Percentiles rank a stretch among this genome's conserved stretches.
Evolutionary conservation across 371 early-diverging fungal species (phyloP).

Genomic region (Rhizopus delemar): DNA sequence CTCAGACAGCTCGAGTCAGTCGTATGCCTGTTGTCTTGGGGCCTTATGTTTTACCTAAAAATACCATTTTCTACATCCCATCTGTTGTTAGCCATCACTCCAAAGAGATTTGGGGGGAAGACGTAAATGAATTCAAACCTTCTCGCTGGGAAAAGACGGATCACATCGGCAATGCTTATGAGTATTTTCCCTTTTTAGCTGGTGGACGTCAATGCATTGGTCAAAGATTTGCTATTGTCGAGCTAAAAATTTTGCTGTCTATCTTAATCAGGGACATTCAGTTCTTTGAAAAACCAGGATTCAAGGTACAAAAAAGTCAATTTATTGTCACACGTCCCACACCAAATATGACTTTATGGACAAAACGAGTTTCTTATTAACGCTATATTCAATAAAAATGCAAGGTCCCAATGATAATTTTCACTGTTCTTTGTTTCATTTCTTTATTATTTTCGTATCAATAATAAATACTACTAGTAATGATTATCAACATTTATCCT

Average conservation of each 20-base stretch:
- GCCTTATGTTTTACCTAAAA: constrained; percentile 53
- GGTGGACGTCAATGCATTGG: constrained; percentile 48
- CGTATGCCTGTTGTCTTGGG: constrained; percentile 48
- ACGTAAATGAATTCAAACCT: constrained; percentile 64
- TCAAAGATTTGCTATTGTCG: constrained; percentile 34
- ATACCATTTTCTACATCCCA: constrained; percentile 44
- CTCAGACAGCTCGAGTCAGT: constrained; percentile 45
- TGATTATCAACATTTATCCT: no score
- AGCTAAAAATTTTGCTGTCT: constrained; percentile 33
- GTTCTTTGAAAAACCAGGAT: constrained; percentile 32
- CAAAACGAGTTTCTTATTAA: constrained; percentile 1
- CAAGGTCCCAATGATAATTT: no score
- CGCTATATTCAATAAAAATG: background rate
- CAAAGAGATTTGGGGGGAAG: constrained; percentile 61
- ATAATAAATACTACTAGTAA: no score
- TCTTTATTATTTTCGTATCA: no score
- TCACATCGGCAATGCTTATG: constrained; percentile 35
- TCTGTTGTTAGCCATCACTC: constrained; percentile 50
- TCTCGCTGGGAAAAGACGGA: constrained; percentile 56
- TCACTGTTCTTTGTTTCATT: no score
- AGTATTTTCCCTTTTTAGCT: constrained; percentile 63
- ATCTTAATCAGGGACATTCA: constrained; percentile 28
- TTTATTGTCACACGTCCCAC: constrained; percentile 29
- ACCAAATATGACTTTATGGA: constrained; percentile 29
- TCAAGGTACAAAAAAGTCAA: constrained; percentile 20